Conservation (phyloP, 1,284 basidiomycete species). For the Trichosporon sp. region DNA sequence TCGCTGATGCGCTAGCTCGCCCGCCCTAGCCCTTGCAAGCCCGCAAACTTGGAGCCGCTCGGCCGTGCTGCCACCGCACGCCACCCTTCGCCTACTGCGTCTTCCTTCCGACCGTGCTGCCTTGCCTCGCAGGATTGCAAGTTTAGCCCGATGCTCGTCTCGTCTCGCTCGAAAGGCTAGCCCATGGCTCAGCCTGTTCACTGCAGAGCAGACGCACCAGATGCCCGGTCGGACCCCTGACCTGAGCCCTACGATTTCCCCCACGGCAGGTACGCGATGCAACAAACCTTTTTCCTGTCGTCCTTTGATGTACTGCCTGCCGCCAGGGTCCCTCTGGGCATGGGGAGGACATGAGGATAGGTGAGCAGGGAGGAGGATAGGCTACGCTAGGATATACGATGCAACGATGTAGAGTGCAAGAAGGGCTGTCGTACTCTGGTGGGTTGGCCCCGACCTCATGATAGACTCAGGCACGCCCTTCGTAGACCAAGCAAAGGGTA, state of each 20-base stretch:
- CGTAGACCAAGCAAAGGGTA: no score
- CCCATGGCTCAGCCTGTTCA: no score
- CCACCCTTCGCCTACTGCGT: not conserved
- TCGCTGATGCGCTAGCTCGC: no score
- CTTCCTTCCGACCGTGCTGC: no score
- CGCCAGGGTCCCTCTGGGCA: not conserved
- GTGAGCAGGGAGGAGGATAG: not conserved
- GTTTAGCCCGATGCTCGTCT: no score
- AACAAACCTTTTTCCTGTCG: not conserved
- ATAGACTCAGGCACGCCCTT: not conserved
- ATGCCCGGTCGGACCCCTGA: not conserved
- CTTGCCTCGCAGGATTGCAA: no score
- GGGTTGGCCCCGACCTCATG: not conserved
- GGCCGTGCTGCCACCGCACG: not conserved
- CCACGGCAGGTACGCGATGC: not conserved
- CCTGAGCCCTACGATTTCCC: not conserved
- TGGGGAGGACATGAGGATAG: not conserved
- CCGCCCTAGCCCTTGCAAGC: no score
- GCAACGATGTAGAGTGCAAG: no score
- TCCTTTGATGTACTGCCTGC: not conserved
- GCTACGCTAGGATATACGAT: not conserved
- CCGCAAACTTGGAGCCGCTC: not conserved
- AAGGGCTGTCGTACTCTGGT: not conserved
- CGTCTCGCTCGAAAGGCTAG: no score
- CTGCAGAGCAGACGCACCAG: no score